These are phyloP conservation scores for Yamadazyma dendronema DNA, from an alignment of 1,139 yeast genomes.

Conservation along the genomic window DNA sequence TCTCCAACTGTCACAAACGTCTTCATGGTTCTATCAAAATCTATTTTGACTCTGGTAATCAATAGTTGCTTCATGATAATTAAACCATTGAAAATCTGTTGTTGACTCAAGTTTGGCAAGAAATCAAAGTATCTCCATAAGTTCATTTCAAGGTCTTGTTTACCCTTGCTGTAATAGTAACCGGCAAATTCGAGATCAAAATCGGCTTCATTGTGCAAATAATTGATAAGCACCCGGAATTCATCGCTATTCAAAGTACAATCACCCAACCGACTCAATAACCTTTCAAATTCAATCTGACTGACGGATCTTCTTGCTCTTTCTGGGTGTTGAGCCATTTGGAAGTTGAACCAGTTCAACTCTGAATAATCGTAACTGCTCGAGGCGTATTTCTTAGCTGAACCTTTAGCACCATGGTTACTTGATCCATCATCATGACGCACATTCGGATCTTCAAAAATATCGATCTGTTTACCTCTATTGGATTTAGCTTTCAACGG, in stretches of 20 bases:
- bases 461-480: conserved; percentile 34
- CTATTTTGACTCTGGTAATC: conserved; percentile 23
- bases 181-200: conserved; percentile 24
- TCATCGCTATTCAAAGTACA: conserved; percentile 8
- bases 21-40: conserved; percentile 23
- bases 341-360: conserved; percentile 42
- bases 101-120: conserved; percentile 5
- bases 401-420: conserved; percentile 11
- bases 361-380: conserved; percentile 33
- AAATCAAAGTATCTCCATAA: conserved; percentile 27
- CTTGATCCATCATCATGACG: no score
- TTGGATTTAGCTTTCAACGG: conserved; percentile 38
- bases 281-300: conserved; percentile 16
- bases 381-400: conserved; percentile 16
- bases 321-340: conserved; percentile 27
- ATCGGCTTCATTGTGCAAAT: conserved; percentile 16
- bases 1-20: conserved; percentile 18
- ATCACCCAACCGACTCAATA: conserved; percentile 9
- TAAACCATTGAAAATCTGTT: conserved; percentile 27
- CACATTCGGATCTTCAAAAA: conserved; percentile 40
- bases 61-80: conserved; percentile 36
- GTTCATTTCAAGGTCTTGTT: conserved; percentile 22
- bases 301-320: conserved; percentile 8
- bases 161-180: conserved; percentile 27
- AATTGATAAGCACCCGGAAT: conserved; percentile 26